Evolutionary conservation across 2,329 filamentous ascomycete species (phyloP), one percentile per base, ranked within the genome.

Genomic region (Pseudogymnoascus sp.): DNA sequence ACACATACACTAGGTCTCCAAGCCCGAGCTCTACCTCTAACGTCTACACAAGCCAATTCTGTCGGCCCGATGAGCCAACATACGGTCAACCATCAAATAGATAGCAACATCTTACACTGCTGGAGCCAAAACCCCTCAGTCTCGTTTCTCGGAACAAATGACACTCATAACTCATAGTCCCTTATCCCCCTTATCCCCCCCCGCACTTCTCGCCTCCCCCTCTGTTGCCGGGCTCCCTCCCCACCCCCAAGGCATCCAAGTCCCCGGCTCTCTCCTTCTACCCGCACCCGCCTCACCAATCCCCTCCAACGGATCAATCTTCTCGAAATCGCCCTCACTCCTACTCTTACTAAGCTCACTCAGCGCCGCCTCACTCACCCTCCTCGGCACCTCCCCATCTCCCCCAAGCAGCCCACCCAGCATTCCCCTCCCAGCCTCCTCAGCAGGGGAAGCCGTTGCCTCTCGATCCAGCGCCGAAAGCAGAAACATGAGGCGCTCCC

Each of bases 281-380:
- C 67, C 63, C 65, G 68, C 64, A 65, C 69, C 66, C 65, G 77
- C 68, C 63, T 72, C 65, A 59, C 69, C 66, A 25, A 76, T 33
- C 61, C 65, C 63, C 25, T 65, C 65, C 12, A 31, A 70, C 16
- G 87, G 85, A 66, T 94, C 89, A 68, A 95, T 90, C 73, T 91
- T 90, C 71, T 96, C 92, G 71, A 97, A 97, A 69, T 96, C 93
- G 18, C 84, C 59, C 73, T 96, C 92, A 73, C 90, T 95, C 67
- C 86, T 86, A 71, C 90, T 93, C 77, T 93, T 93, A 69, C 84
- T 88, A 70, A 96, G 76, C 2, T 79, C 84, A 65, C 81, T 82
- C 69, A 75, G 62, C 4, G 68, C 64, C 38, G 60, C 66, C 65
- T 56, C 66, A 68, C 61, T 66, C 65, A 25, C 70, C 67, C 18